Base-by-base conservation (phyloP, 2,329 filamentous ascomycete genomes). In the Pseudogymnoascus sp. region DNA sequence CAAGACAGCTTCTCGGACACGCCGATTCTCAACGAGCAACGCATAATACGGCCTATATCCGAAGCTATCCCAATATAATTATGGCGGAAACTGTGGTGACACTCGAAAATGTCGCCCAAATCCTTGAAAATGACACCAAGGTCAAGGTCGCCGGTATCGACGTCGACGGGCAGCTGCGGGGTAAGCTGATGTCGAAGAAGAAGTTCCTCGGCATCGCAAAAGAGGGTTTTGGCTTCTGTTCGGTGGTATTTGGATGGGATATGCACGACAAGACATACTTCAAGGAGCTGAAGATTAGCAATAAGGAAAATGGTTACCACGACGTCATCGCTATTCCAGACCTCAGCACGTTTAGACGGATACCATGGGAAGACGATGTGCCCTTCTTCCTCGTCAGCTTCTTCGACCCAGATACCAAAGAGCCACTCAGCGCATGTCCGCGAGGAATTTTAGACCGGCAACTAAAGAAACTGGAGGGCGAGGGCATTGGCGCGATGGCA, bases 261-360 rank as follows among this genome's bases (percentile, higher is more conserved):
- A 96, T 96, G 91, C 92, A 97, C 76, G 93, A 97, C 73, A 82
- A 86, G 78, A 96, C 91, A 10, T 97, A 96, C 75, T 88, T 90
- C 74, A 86, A 83, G 70, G 92, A 96, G 77, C 84, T 96, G 67
- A 84, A 84, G 71, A 89, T 96, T 75, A 95, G 90, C 77, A 96
- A 96, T 78, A 89, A 90, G 69, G 88, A 91, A 71, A 96, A 96
- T 74, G 92, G 92, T 46, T 96, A 96, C 76, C 84, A 88, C 67
- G 93, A 96, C 75, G 78, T 96, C 46, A 82, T 96, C 60, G 92
- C 93, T 12, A 79, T 93, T 38, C 88, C 92, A 0, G 92, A 97
- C 72, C 78, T 96, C 40, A 79, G 77, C 64, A 90, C 83, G 66
- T 96, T 89, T 75, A 82, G 93, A 53, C 83, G 92, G 67, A 95